phyloP scores from a whole-genome alignment of 768 basidiomycete species.

The Coprinopsis strossmayeri region DNA sequence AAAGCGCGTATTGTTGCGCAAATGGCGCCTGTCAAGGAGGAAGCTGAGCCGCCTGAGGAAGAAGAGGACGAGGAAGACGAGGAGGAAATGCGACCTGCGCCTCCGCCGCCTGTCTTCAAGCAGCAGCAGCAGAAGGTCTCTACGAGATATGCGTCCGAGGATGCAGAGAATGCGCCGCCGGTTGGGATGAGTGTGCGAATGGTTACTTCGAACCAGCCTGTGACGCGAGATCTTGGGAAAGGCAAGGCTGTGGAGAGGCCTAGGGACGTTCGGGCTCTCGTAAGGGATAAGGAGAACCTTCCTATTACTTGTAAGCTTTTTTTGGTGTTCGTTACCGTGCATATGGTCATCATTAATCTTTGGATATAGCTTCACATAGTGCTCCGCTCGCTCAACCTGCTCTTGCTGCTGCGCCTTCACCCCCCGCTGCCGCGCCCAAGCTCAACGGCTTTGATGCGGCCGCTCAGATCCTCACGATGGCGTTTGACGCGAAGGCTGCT shows the following conservation, averaged over 20 bases:
- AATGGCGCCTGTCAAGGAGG: conserved; percentile 67
- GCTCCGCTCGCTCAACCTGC: conserved; percentile 4
- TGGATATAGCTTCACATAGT: not conserved
- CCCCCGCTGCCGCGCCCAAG: conserved; percentile 18
- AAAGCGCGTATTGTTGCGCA: conserved; percentile 92
- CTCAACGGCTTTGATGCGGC: conserved; percentile 65
- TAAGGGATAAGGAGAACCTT: conserved; percentile 25
- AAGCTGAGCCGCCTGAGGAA: conserved; percentile 28
- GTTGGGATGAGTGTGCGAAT: not conserved
- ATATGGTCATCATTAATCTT: not conserved
- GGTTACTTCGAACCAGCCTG: not conserved
- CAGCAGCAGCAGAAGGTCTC: conserved; percentile 14
- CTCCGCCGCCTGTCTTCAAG: conserved; percentile 15
- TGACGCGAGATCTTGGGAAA: conserved; percentile 2
- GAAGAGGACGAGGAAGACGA: conserved; percentile 28
- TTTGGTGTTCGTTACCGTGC: not conserved
- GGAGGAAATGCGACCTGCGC: conserved; percentile 23
- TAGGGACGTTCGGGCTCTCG: not conserved
- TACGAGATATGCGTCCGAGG: not conserved
- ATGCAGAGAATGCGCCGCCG: conserved; percentile 14
- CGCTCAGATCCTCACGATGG: conserved; percentile 38
- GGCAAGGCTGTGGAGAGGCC: conserved; percentile 9
- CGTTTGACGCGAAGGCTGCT: conserved; percentile 61
- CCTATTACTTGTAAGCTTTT: conserved; percentile 14
- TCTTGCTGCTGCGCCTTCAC: no score